Base-by-base conservation (phyloP, 371 early-diverging fungal genomes). In the Mucor mucedo region DNA sequence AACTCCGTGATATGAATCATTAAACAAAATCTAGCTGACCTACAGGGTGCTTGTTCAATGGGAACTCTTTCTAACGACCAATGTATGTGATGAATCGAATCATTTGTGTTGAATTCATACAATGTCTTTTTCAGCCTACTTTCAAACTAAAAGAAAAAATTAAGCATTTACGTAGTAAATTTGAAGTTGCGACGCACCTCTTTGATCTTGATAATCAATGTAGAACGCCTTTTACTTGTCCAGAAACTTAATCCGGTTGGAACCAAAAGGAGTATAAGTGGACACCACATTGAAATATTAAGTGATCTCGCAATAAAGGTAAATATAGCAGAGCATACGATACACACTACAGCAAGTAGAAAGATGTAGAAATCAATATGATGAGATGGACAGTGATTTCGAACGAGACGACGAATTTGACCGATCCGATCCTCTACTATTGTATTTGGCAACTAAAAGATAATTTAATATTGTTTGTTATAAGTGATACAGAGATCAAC, bases 251-350 rank as follows among this genome's bases (percentile, higher is more conserved):
- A 61, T 4, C 58, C 68, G 39, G 79, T 76, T 32, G 79, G 79
- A 38, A 79, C 63, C 21, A 79, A 45, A 1, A 79, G 55, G 6
- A 79, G 54, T 11, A 79, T 57, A n/a, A 79, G 63, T 28, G 79
- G 79, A 60, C 69, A 79, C 79, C 79, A 79, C 79, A 79, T 79
- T 27, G 79, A 79, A 10, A 79, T 74, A 62, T 66, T 59, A 3
- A 74, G 62, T 9, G 79, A 76, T 10, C 75, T 69, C 8, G 79
- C 79, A 41, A 73, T 64, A 41, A 79, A 66, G 2, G 79, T 76
- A 53, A 79, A 79, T 0, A 68, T 68, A 40, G 76, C 79, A 11
- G 79, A 79, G 47, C 74, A 76, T 30, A 71, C 57, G 9, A 79
- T 66, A 52, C 73, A 79, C 8, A 70, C 10, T 3, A 79, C 65